phyloP scores from a whole-genome alignment of 2,329 filamentous ascomycete genomes.

The Talaromyces albobiverticillius region DNA sequence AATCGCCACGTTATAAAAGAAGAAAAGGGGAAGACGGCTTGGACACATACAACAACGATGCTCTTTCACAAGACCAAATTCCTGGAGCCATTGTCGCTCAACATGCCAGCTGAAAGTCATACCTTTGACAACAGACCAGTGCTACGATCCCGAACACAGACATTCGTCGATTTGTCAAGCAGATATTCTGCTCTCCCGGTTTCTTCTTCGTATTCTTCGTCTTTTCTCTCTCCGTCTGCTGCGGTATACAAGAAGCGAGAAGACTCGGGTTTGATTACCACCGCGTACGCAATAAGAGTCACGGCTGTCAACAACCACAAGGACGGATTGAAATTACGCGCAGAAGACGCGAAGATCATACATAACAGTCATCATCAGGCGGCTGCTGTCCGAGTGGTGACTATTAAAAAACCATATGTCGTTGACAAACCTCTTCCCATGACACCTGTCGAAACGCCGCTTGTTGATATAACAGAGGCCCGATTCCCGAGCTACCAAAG shows the following conservation, averaged over 20 bases:
- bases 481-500: not conserved
- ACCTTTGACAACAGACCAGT: too few species aligned
- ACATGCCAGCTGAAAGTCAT: constrained; percentile 2
- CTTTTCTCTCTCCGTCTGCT: not conserved
- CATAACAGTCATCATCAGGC: not conserved
- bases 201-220: constrained; percentile 3
- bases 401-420: constrained; percentile 3
- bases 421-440: constrained; percentile 13
- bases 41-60: not conserved
- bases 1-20: too few species aligned
- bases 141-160: constrained; percentile 9
- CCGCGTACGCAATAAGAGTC: constrained; percentile 9
- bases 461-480: not conserved
- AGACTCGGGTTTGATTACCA: constrained; percentile 1
- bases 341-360: not conserved
- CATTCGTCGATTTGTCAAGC: constrained; percentile 8
- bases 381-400: constrained; percentile 7
- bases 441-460: constrained; percentile 5
- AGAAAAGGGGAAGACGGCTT: not conserved
- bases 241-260: constrained; percentile 5
- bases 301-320: constrained; percentile 8
- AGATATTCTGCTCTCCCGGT: constrained; percentile 6
- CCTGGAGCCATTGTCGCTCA: constrained; percentile 1
- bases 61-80: constrained; percentile 1
- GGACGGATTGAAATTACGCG: not conserved